Evolutionary conservation across 73 alveolate genomes (phyloP).

Genomic region (Blepharisma japonicum): DNA sequence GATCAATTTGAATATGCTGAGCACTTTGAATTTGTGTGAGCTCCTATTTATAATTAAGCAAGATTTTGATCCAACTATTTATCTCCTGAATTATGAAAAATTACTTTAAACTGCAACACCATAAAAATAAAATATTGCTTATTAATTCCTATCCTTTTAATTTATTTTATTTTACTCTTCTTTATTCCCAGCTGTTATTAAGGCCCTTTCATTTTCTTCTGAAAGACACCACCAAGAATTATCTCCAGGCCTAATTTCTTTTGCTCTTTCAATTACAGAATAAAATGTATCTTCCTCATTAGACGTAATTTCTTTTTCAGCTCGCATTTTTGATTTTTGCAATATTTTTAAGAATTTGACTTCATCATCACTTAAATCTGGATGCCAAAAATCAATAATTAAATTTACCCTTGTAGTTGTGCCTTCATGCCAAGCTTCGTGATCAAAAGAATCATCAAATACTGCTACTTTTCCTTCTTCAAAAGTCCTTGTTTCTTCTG

Average conservation of each 20-base stretch:
- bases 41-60: no score
- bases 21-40: no score
- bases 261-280: conserved; percentile 61
- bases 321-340: conserved; percentile 63
- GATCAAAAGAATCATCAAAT: conserved; percentile 82
- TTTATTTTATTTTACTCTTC: no score
- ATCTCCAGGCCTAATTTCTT: conserved; percentile 37
- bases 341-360: conserved; percentile 69
- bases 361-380: conserved; percentile 73
- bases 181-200: no score
- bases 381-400: conserved; percentile 86
- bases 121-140: no score
- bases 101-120: no score
- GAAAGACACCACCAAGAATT: conserved; percentile 16
- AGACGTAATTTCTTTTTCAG: conserved; percentile 59
- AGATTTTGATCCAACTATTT: no score
- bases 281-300: conserved; percentile 52
- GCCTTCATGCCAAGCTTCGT: conserved; percentile 92
- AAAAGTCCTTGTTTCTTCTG: conserved; percentile 55
- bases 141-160: no score
- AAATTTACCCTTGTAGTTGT: conserved; percentile 62
- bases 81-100: no score
- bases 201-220: not conserved
- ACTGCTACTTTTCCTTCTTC: conserved; percentile 62
- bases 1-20: no score